These are phyloP conservation scores for Fusarium pininemorale DNA, from an alignment of 2,329 filamentous ascomycete species.

Conservation along the genomic window DNA sequence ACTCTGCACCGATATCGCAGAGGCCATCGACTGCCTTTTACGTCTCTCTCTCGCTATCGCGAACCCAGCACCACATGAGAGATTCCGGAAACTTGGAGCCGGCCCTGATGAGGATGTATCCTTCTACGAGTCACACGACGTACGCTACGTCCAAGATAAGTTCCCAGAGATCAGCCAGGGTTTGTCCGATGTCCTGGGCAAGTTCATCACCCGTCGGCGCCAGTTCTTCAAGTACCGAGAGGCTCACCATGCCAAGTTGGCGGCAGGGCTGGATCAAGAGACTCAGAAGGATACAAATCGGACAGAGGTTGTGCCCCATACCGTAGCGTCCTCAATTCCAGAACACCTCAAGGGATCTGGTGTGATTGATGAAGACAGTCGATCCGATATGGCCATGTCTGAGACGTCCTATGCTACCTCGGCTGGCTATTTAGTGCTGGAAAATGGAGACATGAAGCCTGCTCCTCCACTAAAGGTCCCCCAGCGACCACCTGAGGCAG, in stretches of 20 bases:
- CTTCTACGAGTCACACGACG: constrained; percentile 41
- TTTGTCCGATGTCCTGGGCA: constrained; percentile 42
- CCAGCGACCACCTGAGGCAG: constrained; percentile 30
- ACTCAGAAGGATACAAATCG: constrained; percentile 2
- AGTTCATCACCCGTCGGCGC: constrained; percentile 47
- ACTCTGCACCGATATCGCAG: not conserved
- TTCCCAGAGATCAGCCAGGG: constrained; percentile 31
- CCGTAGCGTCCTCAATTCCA: constrained; percentile 39
- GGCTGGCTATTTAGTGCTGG: not conserved
- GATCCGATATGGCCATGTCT: constrained; percentile 36
- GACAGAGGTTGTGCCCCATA: constrained; percentile 15
- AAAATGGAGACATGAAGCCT: not conserved
- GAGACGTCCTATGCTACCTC: constrained; percentile 46
- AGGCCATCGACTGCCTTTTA: constrained; percentile 46
- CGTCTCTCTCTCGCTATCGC: constrained; percentile 50
- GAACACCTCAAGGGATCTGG: constrained; percentile 1
- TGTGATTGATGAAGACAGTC: constrained; percentile 29
- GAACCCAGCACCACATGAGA: constrained; percentile 49
- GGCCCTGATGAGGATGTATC: constrained; percentile 30
- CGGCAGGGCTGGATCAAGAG: not conserved
- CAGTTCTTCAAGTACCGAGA: constrained; percentile 51
- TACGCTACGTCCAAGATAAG: constrained; percentile 45
- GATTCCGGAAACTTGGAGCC: constrained; percentile 21
- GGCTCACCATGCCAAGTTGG: constrained; percentile 47
- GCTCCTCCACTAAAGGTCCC: constrained; percentile 25